Evolutionary conservation across 1,284 basidiomycete species (phyloP), one percentile per base, ranked within the genome.

Genomic region (Trichosporon sp.): DNA sequence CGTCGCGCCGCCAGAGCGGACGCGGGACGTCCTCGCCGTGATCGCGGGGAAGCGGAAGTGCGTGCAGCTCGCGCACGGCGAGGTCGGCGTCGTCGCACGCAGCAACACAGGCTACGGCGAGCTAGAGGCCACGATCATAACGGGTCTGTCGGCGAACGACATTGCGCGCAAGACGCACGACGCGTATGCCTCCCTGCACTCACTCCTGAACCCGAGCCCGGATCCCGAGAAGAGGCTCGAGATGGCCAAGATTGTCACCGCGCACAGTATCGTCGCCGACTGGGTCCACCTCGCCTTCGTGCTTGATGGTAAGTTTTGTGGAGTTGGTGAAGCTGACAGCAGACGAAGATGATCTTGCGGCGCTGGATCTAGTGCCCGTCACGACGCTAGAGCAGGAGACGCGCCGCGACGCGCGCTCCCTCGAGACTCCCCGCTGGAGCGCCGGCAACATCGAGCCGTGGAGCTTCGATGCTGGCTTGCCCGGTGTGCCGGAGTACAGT

Each of bases 271-370:
- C 10, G 37, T 68, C 1, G 67, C 69, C 4, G 75, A 77, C 21
- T 78, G 77, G 77, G 64, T 80, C 6, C 79, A 80, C 56, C 68
- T 76, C 21, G 76, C 77, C 0, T 46, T 79, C 6, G 63, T 68
- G 6, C 69, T 80, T 1, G 70, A 73, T 6, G 73, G 71, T 74
- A 10, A 31, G 73, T 65, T 26, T 2, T n/a, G 21, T 19, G 16
- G n/a, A 10, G 35, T 37, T 10, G 35, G 35, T 26, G 26, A 26
- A 56, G n/a, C 70, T 71, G 46, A 69, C 68, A 59, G 40, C 63
- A 71, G 74, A 71, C 31, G 67, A 66, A 8, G 68, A 67, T 21
- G 68, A 43, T 8, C 26, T 26, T 19, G 48, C 65, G 8, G 46
- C 54, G 1, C 38, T 67, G 19, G 69, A 63, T 35, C 37, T 70